Conservation (phyloP, 1,284 basidiomycete species). For the Pyrrhoderma noxium region DNA sequence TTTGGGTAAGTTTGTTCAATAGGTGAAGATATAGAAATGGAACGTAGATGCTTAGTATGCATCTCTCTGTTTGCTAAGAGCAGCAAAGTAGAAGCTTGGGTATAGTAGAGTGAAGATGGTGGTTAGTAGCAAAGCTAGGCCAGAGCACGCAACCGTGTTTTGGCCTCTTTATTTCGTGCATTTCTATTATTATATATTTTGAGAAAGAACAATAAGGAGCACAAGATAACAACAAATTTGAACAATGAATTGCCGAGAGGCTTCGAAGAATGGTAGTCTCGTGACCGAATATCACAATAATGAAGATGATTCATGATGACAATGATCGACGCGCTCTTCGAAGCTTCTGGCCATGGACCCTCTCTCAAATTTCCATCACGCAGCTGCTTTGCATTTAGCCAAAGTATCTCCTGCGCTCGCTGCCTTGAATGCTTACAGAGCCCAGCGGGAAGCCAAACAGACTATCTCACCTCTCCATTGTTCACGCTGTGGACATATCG, state of each 20-base stretch:
- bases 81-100: not conserved
- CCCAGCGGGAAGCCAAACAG: conserved; percentile 26
- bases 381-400: conserved; percentile 28
- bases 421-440: conserved; percentile 48
- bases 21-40: conserved; percentile 16
- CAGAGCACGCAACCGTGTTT: not conserved
- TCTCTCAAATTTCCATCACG: conserved; percentile 5
- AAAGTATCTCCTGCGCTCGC: conserved; percentile 47
- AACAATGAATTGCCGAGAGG: not conserved
- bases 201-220: not conserved
- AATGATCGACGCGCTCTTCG: not conserved
- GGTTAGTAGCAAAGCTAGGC: conserved; percentile 1
- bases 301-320: not conserved
- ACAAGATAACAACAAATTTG: not conserved
- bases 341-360: conserved; percentile 5
- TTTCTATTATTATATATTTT: not conserved
- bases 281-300: not conserved
- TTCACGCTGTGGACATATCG: conserved; percentile 42
- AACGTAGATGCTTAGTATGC: conserved; percentile 3
- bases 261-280: not conserved
- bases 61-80: not conserved
- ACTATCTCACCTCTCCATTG: conserved; percentile 34
- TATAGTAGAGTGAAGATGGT: conserved; percentile 4
- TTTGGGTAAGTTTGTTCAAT: conserved; percentile 4
- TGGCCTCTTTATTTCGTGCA: not conserved